Conservation (phyloP, 2,329 filamentous ascomycete genomes). For the Grosmannia serpens region DNA sequence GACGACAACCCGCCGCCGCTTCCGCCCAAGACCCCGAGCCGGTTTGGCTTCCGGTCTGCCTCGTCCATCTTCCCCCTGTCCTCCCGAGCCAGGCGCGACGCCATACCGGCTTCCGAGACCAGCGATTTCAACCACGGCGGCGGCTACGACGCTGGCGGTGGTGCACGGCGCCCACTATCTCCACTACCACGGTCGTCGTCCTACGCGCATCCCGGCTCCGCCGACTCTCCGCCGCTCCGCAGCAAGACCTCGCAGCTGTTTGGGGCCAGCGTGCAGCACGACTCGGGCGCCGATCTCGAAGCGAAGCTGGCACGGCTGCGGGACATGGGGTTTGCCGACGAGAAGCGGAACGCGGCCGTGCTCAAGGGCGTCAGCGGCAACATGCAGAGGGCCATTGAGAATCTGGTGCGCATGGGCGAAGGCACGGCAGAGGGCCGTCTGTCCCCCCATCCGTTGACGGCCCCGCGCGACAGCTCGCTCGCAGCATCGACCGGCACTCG, state of each 20-base stretch:
- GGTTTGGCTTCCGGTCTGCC: slow-evolving; percentile 45
- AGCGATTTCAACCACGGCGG: slow-evolving; percentile 1
- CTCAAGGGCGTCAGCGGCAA: slow-evolving; percentile 77
- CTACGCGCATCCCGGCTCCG: slow-evolving; percentile 6
- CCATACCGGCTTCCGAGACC: slow-evolving; percentile 14
- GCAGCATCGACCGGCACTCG: slow-evolving; percentile 37
- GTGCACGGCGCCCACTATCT: slow-evolving; percentile 22
- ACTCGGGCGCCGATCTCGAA: slow-evolving; percentile 42
- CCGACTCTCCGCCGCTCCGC: slow-evolving; percentile 24
- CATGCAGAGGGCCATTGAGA: slow-evolving; percentile 75
- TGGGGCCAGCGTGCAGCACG: slow-evolving; percentile 52
- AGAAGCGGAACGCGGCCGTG: slow-evolving; percentile 65
- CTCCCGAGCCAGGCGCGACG: slow-evolving; percentile 47
- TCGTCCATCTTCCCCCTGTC: slow-evolving; percentile 59
- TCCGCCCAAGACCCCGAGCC: slow-evolving; percentile 53
- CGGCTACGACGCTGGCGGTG: slow-evolving; percentile 10
- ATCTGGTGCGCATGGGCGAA: slow-evolving; percentile 73
- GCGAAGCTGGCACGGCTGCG: slow-evolving; percentile 64
- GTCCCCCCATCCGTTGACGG: slow-evolving; percentile 20
- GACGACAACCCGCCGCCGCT: slow-evolving; percentile 51
- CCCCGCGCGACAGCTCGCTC: slow-evolving; percentile 31
- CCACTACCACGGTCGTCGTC: slow-evolving; percentile 13
- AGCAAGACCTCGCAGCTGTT: slow-evolving; percentile 61
- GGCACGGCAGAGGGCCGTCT: slow-evolving; percentile 48
- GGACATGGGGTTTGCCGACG: slow-evolving; percentile 88